Percentiles rank a stretch among this genome's conserved stretches.
Conservation (phyloP, 108 stramenopile species). For the Conticribra weissflogii region DNA sequence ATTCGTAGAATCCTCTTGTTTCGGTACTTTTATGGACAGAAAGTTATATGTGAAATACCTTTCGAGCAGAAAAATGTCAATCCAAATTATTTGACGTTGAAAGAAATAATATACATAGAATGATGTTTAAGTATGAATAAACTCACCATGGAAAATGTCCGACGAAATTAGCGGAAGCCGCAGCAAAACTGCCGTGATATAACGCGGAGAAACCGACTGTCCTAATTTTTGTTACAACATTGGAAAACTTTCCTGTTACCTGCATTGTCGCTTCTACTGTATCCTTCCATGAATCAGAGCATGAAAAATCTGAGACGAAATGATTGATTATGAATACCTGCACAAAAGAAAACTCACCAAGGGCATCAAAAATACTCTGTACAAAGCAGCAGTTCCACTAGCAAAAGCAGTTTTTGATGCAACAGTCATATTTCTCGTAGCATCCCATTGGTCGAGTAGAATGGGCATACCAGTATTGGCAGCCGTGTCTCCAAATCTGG, state of each 20-base stretch:
- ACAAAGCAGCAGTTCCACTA: slow-evolving; percentile 85
- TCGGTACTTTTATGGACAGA: slow-evolving; percentile 90
- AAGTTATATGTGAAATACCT: slow-evolving; percentile 94
- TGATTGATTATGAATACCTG: too few relatives aligned
- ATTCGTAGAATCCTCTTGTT: slow-evolving; percentile 80
- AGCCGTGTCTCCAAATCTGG: slow-evolving; percentile 98
- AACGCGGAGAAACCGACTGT: slow-evolving; percentile 81
- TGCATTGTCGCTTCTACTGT: slow-evolving; percentile 94
- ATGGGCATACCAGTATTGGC: slow-evolving; percentile 95
- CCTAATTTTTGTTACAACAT: slow-evolving; percentile 89
- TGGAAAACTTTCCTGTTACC: slow-evolving; percentile 93
- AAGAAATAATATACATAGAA: too few relatives aligned
- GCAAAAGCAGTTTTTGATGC: slow-evolving; percentile 91
- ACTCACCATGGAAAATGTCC: slow-evolving; percentile 93
- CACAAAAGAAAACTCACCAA: slow-evolving; percentile 76
- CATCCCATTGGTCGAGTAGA: slow-evolving; percentile 77
- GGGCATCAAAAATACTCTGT: slow-evolving; percentile 97
- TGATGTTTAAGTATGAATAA: neutral
- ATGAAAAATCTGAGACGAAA: too few relatives aligned
- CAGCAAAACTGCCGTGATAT: slow-evolving; percentile 93
- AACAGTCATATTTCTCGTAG: slow-evolving; percentile 84
- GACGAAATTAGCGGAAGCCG: slow-evolving; percentile 95
- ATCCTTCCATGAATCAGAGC: too few relatives aligned
- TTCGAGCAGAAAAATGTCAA: neutral
- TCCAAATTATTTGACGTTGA: neutral